Evolutionary conservation across 345 rosid species (phyloP).

Genomic region (Cardamine chenopodiifolia): DNA sequence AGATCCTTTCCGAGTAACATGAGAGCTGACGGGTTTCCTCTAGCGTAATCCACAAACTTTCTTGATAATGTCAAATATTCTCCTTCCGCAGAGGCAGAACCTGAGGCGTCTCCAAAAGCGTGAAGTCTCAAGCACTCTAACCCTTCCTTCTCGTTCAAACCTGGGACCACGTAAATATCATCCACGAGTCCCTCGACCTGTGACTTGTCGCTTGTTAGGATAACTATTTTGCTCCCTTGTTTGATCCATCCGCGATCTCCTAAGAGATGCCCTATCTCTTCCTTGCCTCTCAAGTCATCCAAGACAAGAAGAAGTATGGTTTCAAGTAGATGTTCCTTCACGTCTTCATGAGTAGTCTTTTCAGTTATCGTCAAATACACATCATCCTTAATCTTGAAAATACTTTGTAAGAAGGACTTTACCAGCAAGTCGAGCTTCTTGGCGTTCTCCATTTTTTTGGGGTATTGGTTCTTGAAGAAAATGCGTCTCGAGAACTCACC

Average conservation of each 20-base stretch:
- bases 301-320: neutral
- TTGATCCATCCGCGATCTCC: slow-evolving; percentile 9
- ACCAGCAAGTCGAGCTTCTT: neutral
- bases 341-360: neutral
- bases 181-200: slow-evolving; percentile 5
- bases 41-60: slow-evolving; percentile 25
- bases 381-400: neutral
- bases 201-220: slow-evolving; percentile 16
- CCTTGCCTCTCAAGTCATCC: neutral
- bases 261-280: neutral
- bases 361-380: neutral
- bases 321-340: neutral
- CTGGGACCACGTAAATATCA: slow-evolving; percentile 23
- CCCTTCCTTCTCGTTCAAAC: slow-evolving; percentile 20
- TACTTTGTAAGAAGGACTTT: neutral
- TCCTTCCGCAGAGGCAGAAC: neutral
- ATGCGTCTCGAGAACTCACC: neutral
- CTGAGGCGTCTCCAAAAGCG: slow-evolving; percentile 14
- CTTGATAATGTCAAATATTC: slow-evolving; percentile 3
- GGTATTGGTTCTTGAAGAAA: neutral
- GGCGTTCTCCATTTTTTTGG: neutral
- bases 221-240: slow-evolving; percentile 16
- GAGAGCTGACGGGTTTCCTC: slow-evolving; percentile 45
- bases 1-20: slow-evolving; percentile 35
- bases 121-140: slow-evolving; percentile 12